A percentile compares a stretch with the other conserved stretches of the same genome.
These are phyloP conservation scores for Acanthamoeba castellanii DNA, from an alignment of 208 protist species.

Conservation along the genomic window DNA sequence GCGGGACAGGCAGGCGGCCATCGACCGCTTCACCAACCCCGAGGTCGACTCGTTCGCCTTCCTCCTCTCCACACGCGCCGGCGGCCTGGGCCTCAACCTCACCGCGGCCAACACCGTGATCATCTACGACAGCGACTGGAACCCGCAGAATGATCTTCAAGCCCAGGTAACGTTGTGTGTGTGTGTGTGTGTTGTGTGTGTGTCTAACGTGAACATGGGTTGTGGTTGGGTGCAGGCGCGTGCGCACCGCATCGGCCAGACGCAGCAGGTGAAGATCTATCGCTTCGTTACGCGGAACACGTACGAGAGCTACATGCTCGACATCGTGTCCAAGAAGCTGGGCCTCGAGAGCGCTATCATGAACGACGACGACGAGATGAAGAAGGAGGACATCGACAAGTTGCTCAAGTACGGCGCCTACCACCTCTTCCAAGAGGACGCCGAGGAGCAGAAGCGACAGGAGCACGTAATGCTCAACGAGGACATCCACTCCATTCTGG, in stretches of 20 bases:
- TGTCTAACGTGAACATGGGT: slow-evolving; percentile 80
- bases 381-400: slow-evolving; percentile 77
- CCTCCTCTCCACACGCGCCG: slow-evolving; percentile 89
- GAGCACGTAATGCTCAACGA: slow-evolving; percentile 65
- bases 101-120: slow-evolving; percentile 91
- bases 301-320: slow-evolving; percentile 93
- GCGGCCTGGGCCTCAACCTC: slow-evolving; percentile 92
- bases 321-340: slow-evolving; percentile 91
- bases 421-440: slow-evolving; percentile 74
- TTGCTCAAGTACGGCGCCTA: slow-evolving; percentile 25
- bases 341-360: slow-evolving; percentile 89
- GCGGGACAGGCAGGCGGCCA: slow-evolving; percentile 88
- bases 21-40: slow-evolving; percentile 85
- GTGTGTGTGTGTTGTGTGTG: slow-evolving; percentile 81
- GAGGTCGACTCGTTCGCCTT: slow-evolving; percentile 78
- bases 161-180: slow-evolving; percentile 72
- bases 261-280: slow-evolving; percentile 86
- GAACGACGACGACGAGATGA: slow-evolving; percentile 25
- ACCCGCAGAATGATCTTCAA: slow-evolving; percentile 87
- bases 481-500: slow-evolving; percentile 56
- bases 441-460: neutral
- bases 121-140: slow-evolving; percentile 92
- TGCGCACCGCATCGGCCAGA: slow-evolving; percentile 91
- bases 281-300: slow-evolving; percentile 89
- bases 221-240: slow-evolving; percentile 83